Evolutionary conservation across 805 yeast species (phyloP).

Genomic region (Maudiozyma saulgeensis): DNA sequence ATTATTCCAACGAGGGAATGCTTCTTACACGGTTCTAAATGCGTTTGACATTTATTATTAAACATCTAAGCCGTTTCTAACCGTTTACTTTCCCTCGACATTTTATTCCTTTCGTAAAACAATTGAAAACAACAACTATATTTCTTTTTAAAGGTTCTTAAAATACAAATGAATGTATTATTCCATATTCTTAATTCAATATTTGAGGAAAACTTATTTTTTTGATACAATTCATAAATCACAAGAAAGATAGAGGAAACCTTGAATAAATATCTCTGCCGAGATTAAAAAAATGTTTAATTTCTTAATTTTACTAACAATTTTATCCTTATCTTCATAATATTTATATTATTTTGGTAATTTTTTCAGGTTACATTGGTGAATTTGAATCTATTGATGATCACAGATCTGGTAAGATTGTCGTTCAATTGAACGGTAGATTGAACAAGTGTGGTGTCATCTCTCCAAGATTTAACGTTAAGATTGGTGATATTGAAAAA

Average conservation of each 20-base stretch:
- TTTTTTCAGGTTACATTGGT: conserved; percentile 61
- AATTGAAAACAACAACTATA: background rate
- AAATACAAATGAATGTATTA: background rate
- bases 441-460: conserved; percentile 98
- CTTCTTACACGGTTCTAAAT: conserved; percentile 56
- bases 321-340: background rate
- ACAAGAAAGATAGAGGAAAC: background rate
- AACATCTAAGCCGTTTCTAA: conserved; percentile 19
- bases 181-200: background rate
- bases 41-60: background rate
- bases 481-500: conserved; percentile 89
- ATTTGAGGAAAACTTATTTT: background rate
- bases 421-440: conserved; percentile 93
- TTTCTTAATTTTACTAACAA: background rate
- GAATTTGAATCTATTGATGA: conserved; percentile 97
- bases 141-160: too few species aligned
- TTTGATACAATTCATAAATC: background rate
- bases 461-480: conserved; percentile 96
- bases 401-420: conserved; percentile 98
- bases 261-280: too few species aligned
- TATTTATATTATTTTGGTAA: background rate
- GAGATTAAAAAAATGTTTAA: too few species aligned
- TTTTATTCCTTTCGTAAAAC: conserved; percentile 5
- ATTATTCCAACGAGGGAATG: conserved; percentile 35
- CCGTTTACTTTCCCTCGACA: conserved; percentile 69